phyloP scores from a whole-genome alignment of 768 basidiomycete genomes.

The Mycena alexandri region DNA sequence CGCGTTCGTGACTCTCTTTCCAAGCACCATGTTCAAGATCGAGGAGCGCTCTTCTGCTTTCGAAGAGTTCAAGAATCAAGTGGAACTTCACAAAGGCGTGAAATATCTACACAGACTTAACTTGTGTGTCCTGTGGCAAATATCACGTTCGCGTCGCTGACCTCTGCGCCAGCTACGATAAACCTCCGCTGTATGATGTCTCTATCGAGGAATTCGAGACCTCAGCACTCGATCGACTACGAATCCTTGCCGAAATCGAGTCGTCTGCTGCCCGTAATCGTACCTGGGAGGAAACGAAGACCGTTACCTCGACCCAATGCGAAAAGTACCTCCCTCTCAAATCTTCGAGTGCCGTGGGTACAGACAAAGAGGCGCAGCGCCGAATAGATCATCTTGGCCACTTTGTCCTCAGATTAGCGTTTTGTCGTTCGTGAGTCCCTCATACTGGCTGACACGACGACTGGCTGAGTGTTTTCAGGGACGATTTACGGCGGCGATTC shows the following conservation, averaged over 20 bases:
- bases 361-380: conserved; percentile 72
- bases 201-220: conserved; percentile 96
- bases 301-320: conserved; percentile 72
- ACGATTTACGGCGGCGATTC: conserved; percentile 90
- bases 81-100: conserved; percentile 23
- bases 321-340: conserved; percentile 83
- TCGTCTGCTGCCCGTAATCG: conserved; percentile 88
- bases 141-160: conserved; percentile 13
- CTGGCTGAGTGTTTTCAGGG: conserved; percentile 60
- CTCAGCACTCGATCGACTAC: conserved; percentile 88
- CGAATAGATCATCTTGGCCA: conserved; percentile 91
- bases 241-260: conserved; percentile 92
- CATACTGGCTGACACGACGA: conserved; percentile 6
- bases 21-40: conserved; percentile 52
- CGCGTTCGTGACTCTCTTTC: conserved; percentile 31
- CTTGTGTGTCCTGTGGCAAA: conserved; percentile 68
- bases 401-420: conserved; percentile 93
- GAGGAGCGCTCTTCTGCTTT: conserved; percentile 42
- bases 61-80: conserved; percentile 41
- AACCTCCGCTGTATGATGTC: conserved; percentile 87
- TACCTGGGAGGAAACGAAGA: conserved; percentile 81
- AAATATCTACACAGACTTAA: conserved; percentile 80
- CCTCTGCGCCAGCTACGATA: conserved; percentile 76
- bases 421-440: conserved; percentile 89
- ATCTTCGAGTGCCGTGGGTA: conserved; percentile 62